A percentile compares a stretch with the other conserved stretches of the same genome.
Evolutionary conservation across 805 yeast genomes (phyloP).

Genomic region (Zygoascus tannicola): DNA sequence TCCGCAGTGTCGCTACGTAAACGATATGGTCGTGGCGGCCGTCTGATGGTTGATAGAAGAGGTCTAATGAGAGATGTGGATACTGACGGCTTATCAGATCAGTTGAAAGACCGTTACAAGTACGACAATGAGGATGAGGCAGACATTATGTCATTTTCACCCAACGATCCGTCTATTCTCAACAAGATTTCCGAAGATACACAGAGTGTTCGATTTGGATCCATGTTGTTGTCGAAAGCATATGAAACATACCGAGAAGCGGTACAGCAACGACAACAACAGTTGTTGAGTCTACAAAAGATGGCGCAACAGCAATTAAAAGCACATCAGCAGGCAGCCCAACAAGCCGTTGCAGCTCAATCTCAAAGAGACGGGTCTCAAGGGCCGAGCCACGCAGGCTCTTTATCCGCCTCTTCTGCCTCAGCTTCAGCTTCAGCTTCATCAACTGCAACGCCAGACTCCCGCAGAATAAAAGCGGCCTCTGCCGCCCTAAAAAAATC

Average conservation of each 20-base stretch:
- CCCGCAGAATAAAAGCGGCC: neutral
- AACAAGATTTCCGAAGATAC: slow-evolving; percentile 80
- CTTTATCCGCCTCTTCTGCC: neutral
- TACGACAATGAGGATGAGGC: slow-evolving; percentile 49
- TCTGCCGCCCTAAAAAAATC: neutral
- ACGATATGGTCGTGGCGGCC: slow-evolving; percentile 64
- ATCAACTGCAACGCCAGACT: neutral
- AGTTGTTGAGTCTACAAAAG: slow-evolving; percentile 29
- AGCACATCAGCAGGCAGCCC: neutral
- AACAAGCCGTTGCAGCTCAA: neutral
- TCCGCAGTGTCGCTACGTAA: slow-evolving; percentile 43
- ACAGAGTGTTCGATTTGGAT: slow-evolving; percentile 82
- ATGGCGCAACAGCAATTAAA: slow-evolving; percentile 22
- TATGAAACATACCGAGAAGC: slow-evolving; percentile 73
- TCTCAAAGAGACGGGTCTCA: too few species aligned
- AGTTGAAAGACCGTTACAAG: slow-evolving; percentile 52
- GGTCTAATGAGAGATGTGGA: slow-evolving; percentile 36
- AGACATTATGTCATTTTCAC: slow-evolving; percentile 42
- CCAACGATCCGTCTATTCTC: slow-evolving; percentile 71
- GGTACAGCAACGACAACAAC: slow-evolving; percentile 62
- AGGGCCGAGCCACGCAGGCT: neutral
- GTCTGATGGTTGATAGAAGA: slow-evolving; percentile 66
- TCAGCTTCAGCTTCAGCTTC: neutral
- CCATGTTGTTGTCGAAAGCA: slow-evolving; percentile 81
- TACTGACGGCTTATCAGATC: slow-evolving; percentile 11